Evolutionary conservation across 345 rosid genomes (phyloP).

Genomic region (Euphorbia pulcherrima): DNA sequence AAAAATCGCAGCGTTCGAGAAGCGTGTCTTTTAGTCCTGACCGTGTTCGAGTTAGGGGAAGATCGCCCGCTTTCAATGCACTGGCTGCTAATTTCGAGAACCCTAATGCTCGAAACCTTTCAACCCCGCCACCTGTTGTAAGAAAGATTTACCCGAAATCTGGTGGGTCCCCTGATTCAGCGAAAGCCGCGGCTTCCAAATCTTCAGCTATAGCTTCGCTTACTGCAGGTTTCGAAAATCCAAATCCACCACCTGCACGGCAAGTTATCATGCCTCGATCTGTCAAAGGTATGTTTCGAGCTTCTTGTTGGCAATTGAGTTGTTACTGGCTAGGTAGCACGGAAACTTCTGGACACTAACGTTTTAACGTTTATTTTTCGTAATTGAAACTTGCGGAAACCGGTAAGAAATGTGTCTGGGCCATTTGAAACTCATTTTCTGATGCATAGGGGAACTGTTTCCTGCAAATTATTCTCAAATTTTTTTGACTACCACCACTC

Average conservation of each 20-base stretch:
- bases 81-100: conserved; percentile 95
- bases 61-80: conserved; percentile 97
- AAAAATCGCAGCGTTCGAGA: conserved; percentile 91
- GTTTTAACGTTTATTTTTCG: too few species aligned
- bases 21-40: conserved; percentile 97
- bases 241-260: conserved; percentile 58
- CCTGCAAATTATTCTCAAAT: too few species aligned
- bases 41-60: conserved; percentile 92
- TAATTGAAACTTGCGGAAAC: too few species aligned
- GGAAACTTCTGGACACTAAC: too few species aligned
- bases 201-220: conserved; percentile 72
- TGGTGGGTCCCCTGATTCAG: conserved; percentile 65
- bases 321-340: too few species aligned
- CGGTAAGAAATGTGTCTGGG: too few species aligned
- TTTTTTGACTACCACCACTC: too few species aligned
- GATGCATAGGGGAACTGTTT: too few species aligned
- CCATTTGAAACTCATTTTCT: too few species aligned
- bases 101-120: conserved; percentile 70
- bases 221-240: conserved; percentile 60
- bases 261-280: conserved; percentile 65
- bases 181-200: conserved; percentile 50
- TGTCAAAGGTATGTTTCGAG: conserved; percentile 51
- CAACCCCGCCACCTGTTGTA: conserved; percentile 94
- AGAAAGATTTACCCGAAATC: conserved; percentile 91
- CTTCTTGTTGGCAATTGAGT: conserved; percentile 2